Percentiles rank a stretch among this genome's conserved stretches.
Conservation (phyloP, 2,329 filamentous ascomycete species). For the Ophiocordyceps robertsii region DNA sequence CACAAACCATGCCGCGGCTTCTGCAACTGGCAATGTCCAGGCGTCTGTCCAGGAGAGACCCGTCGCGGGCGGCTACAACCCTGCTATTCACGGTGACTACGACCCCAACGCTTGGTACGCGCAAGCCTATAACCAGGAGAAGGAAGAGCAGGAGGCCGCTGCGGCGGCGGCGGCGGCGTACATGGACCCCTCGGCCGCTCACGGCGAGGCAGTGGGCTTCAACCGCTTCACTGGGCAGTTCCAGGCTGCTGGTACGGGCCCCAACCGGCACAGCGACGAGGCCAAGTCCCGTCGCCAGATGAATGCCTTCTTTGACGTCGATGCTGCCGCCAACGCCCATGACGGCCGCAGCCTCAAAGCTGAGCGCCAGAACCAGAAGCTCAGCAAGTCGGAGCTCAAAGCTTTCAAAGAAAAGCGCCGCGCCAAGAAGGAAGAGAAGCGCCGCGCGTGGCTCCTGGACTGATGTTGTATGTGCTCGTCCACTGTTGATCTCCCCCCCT, state of each 20-base stretch:
- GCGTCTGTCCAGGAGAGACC: conserved; percentile 21
- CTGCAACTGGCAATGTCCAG: conserved; percentile 10
- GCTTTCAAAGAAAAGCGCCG: conserved; percentile 82
- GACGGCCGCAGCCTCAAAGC: conserved; percentile 85
- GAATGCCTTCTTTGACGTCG: conserved; percentile 91
- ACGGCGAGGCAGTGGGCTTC: conserved; percentile 62
- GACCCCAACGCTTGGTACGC: conserved; percentile 95
- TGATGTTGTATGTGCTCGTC: conserved; percentile 26
- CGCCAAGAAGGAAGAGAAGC: conserved; percentile 87
- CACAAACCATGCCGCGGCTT: conserved; percentile 10
- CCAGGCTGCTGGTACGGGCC: conserved; percentile 52
- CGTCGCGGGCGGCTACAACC: conserved; percentile 73
- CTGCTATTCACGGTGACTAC: conserved; percentile 90
- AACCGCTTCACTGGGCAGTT: conserved; percentile 83
- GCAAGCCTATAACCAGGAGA: conserved; percentile 32
- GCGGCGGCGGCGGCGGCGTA: conserved; percentile 9
- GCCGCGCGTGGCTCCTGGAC: conserved; percentile 79
- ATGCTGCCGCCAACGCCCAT: conserved; percentile 82
- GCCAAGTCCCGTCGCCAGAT: conserved; percentile 80
- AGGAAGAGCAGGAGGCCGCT: conserved; percentile 16
- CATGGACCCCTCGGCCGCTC: conserved; percentile 28
- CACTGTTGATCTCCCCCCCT: not conserved
- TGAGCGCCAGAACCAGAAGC: conserved; percentile 73
- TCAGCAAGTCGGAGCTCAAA: conserved; percentile 76
- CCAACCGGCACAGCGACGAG: conserved; percentile 73